Evolutionary conservation across 1,284 basidiomycete genomes (phyloP).

Genomic region (Heimioporus retisporus): DNA sequence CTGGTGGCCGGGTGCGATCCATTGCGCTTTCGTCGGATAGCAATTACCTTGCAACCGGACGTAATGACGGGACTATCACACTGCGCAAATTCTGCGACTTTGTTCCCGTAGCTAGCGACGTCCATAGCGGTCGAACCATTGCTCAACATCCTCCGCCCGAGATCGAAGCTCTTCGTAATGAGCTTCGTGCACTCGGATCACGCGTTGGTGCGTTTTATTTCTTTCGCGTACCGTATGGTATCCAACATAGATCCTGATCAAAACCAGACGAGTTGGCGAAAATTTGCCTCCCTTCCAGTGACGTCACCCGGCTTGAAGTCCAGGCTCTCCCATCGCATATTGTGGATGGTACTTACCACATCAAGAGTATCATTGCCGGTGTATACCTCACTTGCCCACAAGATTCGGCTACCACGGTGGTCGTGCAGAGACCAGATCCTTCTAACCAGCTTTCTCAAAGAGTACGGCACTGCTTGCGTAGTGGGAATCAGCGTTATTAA

Average conservation of each 20-base stretch:
- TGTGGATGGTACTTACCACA: not conserved
- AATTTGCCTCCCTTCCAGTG: not conserved
- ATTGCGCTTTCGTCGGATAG: conserved; percentile 4
- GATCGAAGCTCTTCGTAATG: not conserved
- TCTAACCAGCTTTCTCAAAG: not conserved
- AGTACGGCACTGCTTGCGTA: not conserved
- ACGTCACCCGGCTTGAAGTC: not conserved
- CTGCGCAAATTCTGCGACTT: conserved; percentile 1
- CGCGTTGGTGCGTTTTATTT: not conserved
- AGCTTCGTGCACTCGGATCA: not conserved
- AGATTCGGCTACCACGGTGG: not conserved
- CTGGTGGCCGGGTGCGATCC: not conserved
- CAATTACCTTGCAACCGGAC: conserved; percentile 4
- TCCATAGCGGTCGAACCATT: not conserved
- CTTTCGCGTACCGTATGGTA: too few species aligned
- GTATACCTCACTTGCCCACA: conserved; percentile 6
- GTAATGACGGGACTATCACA: not conserved
- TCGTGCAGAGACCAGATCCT: not conserved
- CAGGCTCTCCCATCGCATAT: not conserved
- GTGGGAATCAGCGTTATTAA: not conserved
- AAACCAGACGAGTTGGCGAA: conserved; percentile 1
- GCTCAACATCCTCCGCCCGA: not conserved
- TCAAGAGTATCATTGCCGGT: not conserved
- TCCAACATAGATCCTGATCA: not conserved
- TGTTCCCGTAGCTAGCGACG: not conserved